Percentiles rank a stretch among this genome's conserved stretches.
Evolutionary conservation across 768 basidiomycete species (phyloP).

Genomic region (Pilatotrama ljubarskyi): DNA sequence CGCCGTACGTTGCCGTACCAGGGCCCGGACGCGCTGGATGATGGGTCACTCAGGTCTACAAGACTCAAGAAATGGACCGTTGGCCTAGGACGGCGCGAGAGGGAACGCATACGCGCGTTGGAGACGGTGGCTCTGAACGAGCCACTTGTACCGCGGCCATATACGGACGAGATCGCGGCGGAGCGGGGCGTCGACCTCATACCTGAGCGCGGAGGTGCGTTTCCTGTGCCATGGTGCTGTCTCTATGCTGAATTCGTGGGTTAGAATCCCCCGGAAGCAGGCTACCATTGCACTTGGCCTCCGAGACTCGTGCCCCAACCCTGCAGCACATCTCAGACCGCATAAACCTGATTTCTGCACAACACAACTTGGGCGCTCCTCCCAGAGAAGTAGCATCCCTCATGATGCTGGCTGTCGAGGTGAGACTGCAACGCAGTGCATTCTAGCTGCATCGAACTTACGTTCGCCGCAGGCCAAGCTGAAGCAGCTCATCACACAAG

Average conservation of each 20-base stretch:
- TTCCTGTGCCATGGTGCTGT: not conserved
- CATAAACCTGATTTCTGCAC: slow-evolving; percentile 79
- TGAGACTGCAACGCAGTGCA: slow-evolving; percentile 29
- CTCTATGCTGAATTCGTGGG: not conserved
- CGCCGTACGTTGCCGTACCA: slow-evolving; percentile 71
- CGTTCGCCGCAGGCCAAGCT: slow-evolving; percentile 60
- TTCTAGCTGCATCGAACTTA: not conserved
- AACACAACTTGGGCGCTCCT: slow-evolving; percentile 66
- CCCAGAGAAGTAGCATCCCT: slow-evolving; percentile 63
- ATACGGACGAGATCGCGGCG: slow-evolving; percentile 65
- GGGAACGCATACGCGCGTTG: slow-evolving; percentile 64
- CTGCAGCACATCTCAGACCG: slow-evolving; percentile 77
- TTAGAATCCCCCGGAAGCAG: slow-evolving; percentile 72
- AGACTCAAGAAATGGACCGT: slow-evolving; percentile 76
- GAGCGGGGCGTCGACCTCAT: slow-evolving; percentile 70
- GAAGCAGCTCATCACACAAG: slow-evolving; percentile 81
- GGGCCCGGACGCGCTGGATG: slow-evolving; percentile 55
- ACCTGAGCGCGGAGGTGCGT: slow-evolving; percentile 63
- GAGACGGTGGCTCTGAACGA: slow-evolving; percentile 44
- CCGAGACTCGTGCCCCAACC: slow-evolving; percentile 70
- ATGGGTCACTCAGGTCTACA: slow-evolving; percentile 55
- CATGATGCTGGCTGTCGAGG: slow-evolving; percentile 79
- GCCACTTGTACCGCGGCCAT: slow-evolving; percentile 42
- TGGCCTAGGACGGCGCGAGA: slow-evolving; percentile 69
- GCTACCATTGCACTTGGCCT: slow-evolving; percentile 70